Conservation (phyloP, 2,329 filamentous ascomycete species). For the Emericellopsis cladophorae region DNA sequence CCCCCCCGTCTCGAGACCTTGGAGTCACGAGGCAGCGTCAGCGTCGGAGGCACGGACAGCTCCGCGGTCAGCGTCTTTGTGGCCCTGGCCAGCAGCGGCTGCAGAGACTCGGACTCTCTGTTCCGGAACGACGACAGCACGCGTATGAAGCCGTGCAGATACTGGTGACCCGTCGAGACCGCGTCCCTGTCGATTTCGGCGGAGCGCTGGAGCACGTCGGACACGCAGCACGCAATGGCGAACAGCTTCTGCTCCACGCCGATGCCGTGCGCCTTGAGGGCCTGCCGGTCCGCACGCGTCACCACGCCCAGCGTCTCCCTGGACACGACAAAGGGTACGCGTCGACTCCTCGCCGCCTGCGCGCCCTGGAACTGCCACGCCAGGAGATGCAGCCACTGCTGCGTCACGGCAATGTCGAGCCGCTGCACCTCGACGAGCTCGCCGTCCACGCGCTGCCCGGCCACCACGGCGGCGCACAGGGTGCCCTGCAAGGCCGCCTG, state of each 20-base stretch:
- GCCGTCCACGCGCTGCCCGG: background rate
- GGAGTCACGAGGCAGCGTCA: too few relatives aligned
- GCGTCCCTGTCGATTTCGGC: slow-evolving; percentile 1
- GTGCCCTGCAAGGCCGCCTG: background rate
- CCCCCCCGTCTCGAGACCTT: too few relatives aligned
- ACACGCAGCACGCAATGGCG: slow-evolving; percentile 9
- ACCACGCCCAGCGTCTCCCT: slow-evolving; percentile 6
- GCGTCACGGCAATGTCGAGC: slow-evolving; percentile 8
- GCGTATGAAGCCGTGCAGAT: slow-evolving; percentile 8
- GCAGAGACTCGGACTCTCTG: slow-evolving; percentile 8
- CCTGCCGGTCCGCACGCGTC: slow-evolving; percentile 3
- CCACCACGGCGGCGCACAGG: background rate
- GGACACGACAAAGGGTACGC: slow-evolving; percentile 4
- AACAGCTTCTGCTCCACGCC: slow-evolving; percentile 11
- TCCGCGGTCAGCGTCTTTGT: slow-evolving; percentile 8
- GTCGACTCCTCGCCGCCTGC: background rate
- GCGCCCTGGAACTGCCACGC: slow-evolving; percentile 6
- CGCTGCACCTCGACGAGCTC: slow-evolving; percentile 9
- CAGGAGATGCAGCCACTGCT: slow-evolving; percentile 8
- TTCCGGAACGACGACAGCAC: slow-evolving; percentile 9
- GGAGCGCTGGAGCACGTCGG: slow-evolving; percentile 6
- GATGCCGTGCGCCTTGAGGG: slow-evolving; percentile 8
- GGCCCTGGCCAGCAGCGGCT: slow-evolving; percentile 5
- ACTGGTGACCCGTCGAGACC: slow-evolving; percentile 1
- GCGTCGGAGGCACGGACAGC: slow-evolving; percentile 17